These are phyloP conservation scores for Colletotrichum lindemuthianum DNA, from an alignment of 2,329 filamentous ascomycete species.

Conservation along the genomic window DNA sequence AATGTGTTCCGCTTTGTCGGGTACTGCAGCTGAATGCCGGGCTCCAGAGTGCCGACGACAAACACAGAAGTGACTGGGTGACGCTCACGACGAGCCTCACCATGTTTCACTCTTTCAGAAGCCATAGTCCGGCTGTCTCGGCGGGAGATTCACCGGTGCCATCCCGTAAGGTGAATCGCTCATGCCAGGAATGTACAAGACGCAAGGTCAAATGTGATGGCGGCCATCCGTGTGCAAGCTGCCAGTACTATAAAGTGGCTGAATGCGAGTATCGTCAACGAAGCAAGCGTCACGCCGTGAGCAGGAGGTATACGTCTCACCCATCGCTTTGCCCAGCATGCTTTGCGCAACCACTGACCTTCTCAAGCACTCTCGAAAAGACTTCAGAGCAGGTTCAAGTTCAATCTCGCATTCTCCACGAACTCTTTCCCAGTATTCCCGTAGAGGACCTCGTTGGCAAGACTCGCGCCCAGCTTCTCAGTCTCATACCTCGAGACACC, in stretches of 20 bases:
- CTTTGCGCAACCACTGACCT: background rate
- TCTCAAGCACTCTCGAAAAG: constrained; percentile 40
- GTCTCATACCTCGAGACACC: constrained; percentile 28
- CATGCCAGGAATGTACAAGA: constrained; percentile 42
- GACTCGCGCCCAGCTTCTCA: constrained; percentile 38
- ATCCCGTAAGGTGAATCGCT: constrained; percentile 39
- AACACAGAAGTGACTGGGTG: background rate
- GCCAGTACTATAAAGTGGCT: constrained; percentile 45
- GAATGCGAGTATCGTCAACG: constrained; percentile 45
- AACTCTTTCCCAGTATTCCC: constrained; percentile 38
- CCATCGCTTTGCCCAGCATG: background rate
- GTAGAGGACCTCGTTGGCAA: constrained; percentile 38
- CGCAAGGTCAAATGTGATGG: constrained; percentile 53
- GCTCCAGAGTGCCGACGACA: constrained; percentile 21
- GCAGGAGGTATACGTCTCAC: constrained; percentile 39
- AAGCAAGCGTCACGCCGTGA: constrained; percentile 44
- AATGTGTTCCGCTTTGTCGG: constrained; percentile 13
- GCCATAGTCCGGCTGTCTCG: constrained; percentile 12
- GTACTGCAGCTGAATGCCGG: constrained; percentile 7
- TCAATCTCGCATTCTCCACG: constrained; percentile 39
- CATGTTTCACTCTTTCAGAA: constrained; percentile 35
- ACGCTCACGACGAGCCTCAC: background rate
- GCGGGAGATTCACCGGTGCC: constrained; percentile 1
- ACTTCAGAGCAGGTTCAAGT: constrained; percentile 39
- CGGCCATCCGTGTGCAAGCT: constrained; percentile 48